These are phyloP conservation scores for Apiotrichum siamense DNA, from an alignment of 1,284 basidiomycete species.

Conservation along the genomic window DNA sequence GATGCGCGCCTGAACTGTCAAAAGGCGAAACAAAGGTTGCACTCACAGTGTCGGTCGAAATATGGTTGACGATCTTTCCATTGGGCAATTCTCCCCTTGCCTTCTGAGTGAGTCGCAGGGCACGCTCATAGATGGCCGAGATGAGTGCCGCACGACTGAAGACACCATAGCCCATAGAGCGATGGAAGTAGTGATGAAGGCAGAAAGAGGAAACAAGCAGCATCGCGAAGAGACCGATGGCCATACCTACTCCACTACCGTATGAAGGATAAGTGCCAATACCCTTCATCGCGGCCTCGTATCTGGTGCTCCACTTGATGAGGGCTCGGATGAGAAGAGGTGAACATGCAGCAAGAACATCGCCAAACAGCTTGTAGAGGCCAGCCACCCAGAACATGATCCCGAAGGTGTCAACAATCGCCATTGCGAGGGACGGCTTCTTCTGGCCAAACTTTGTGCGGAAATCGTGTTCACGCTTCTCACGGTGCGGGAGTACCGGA, in stretches of 20 bases:
- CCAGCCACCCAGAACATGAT: slow-evolving; percentile 78
- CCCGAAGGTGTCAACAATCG: slow-evolving; percentile 74
- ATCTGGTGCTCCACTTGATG: slow-evolving; percentile 66
- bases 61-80: slow-evolving; percentile 57
- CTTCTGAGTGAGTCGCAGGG: slow-evolving; percentile 70
- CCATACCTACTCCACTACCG: slow-evolving; percentile 68
- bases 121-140: slow-evolving; percentile 75
- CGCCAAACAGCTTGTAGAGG: slow-evolving; percentile 66
- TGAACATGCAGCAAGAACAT: slow-evolving; percentile 65
- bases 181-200: slow-evolving; percentile 63
- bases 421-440: slow-evolving; percentile 62
- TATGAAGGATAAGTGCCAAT: slow-evolving; percentile 52
- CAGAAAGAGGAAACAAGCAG: slow-evolving; percentile 64
- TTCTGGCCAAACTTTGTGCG: slow-evolving; percentile 55
- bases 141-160: slow-evolving; percentile 80
- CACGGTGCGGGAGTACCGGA: slow-evolving; percentile 27
- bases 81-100: slow-evolving; percentile 76
- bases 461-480: slow-evolving; percentile 34
- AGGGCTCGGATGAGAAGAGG: slow-evolving; percentile 74
- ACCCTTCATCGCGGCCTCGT: slow-evolving; percentile 54
- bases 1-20: slow-evolving; percentile 71
- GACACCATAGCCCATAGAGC: slow-evolving; percentile 64
- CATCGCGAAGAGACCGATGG: slow-evolving; percentile 64
- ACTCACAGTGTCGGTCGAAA: not conserved
- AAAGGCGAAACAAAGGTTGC: slow-evolving; percentile 62